These are phyloP conservation scores for Scytalidium lignicola DNA, from an alignment of 2,329 filamentous ascomycete genomes.

Conservation along the genomic window DNA sequence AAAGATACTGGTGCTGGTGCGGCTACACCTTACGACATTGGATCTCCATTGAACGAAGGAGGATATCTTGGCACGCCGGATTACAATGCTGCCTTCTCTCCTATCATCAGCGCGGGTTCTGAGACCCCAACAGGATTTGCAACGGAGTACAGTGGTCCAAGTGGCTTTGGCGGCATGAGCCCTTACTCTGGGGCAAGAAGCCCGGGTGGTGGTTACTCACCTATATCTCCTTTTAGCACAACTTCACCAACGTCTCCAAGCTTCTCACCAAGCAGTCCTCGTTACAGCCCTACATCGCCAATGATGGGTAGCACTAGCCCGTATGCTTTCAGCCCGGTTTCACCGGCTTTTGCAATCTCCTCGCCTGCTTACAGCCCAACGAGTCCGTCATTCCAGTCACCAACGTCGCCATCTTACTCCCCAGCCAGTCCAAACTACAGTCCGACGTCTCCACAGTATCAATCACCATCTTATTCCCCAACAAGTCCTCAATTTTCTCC, in stretches of 20 bases:
- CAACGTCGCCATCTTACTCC: slow-evolving; percentile 74
- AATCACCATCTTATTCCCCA: slow-evolving; percentile 26
- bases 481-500: slow-evolving; percentile 31
- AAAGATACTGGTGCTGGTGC: slow-evolving; percentile 77
- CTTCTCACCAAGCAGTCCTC: slow-evolving; percentile 66
- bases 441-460: slow-evolving; percentile 70
- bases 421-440: slow-evolving; percentile 71
- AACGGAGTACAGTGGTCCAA: slow-evolving; percentile 50
- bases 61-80: slow-evolving; percentile 60
- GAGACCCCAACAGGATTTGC: slow-evolving; percentile 62
- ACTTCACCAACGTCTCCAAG: slow-evolving; percentile 61
- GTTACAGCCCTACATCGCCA: slow-evolving; percentile 47
- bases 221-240: slow-evolving; percentile 35
- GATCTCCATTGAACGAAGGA: slow-evolving; percentile 71
- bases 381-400: slow-evolving; percentile 33
- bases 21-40: slow-evolving; percentile 89
- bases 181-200: slow-evolving; percentile 60
- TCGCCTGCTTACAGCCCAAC: slow-evolving; percentile 30
- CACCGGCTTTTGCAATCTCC: slow-evolving; percentile 31
- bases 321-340: slow-evolving; percentile 60
- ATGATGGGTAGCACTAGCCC: slow-evolving; percentile 44
- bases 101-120: slow-evolving; percentile 70
- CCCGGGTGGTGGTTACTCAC: slow-evolving; percentile 48
- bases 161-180: slow-evolving; percentile 51
- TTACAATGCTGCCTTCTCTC: slow-evolving; percentile 63